Evolutionary conservation across 495 filamentous ascomycete species (phyloP), one percentile per base, ranked within the genome.

Genomic region (Trichoderma orchidacearum): DNA sequence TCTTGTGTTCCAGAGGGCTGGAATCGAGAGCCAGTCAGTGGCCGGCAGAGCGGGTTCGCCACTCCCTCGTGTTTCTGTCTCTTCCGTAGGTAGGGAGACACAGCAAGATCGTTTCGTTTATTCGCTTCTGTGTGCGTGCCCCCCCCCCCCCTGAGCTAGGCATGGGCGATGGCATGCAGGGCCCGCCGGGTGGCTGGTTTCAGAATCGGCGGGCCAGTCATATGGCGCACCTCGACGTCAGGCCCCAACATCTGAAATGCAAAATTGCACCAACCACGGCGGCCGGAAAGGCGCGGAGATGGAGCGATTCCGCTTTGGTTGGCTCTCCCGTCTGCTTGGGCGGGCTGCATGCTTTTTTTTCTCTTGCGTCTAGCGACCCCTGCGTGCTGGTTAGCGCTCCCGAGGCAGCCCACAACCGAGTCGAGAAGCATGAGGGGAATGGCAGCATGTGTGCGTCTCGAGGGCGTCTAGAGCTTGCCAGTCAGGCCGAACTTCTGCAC

Each of bases 331-430:
- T 13, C 21, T 21, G 36, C 15, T 41, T 21, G 12, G 41, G 41
- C 41, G 7, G 18, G 12, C 21, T 25, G 21, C 32, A 35, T n/a
- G 17, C 41, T 48, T 48, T 23, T 48, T 13, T n/a, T n/a, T n/a
- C n/a, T n/a, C n/a, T n/a, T 48, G 41, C 21, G 41, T 48, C 36
- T n/a, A 9, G 41, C 41, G 12, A 48, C 27, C 41, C 41, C 41
- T 48, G 41, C 41, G 27, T n/a, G n/a, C n/a, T n/a, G n/a, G n/a
- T n/a, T 48, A 48, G 41, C 41, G 41, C 41, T 48, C 41, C 41
- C 41, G 41, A 48, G n/a, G 41, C 21, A 35, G 32, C 32, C 32
- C 32, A 11, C 12, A 35, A n/a, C 32, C 41, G 41, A 25, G 41
- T 48, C 41, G 18, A 27, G 41, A n/a, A 48, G 41, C 41, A 13